Base-by-base conservation (phyloP, 305 asterid genomes). In the Solanum chacoense region DNA sequence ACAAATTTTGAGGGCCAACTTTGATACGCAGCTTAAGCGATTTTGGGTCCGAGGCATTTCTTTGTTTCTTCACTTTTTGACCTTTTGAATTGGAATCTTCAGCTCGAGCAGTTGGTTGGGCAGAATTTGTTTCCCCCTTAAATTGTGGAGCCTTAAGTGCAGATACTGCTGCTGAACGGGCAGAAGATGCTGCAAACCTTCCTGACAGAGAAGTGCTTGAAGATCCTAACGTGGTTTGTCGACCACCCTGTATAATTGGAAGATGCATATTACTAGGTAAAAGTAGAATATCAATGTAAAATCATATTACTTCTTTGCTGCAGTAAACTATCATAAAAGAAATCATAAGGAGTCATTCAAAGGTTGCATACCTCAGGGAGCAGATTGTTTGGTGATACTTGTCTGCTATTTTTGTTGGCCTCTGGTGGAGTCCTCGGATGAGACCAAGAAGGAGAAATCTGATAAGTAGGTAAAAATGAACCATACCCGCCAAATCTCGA, bases 401-500 rank as follows among this genome's bases (percentile, higher is more conserved):
- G 92, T 40, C 89, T 89, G 84, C 90, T 94, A 36, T 89, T 78
- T 90, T 89, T 92, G 90, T 63, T 89, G 88, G 88, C 93, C 90
- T 94, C 96, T 1, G 93, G 90, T 59, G 98, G 93, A 91, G 94
- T 94, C 94, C 87, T 93, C 36, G 95, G 88, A 87, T 92, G 98
- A 79, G 96, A 90, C 94, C 91, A 90, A 79, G 95, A 92, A 74
- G 99, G 99, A 78, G 98, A 94, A 83, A 98, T 94, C 92, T 94
- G 98, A 92, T 95, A 90, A 87, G 98, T 90, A 87, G 99, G 99
- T 88, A 98, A 94, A 93, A 98, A 98, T 24, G 99, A 96, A 91
- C 99, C 99, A 88, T 96, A 98, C 88, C 97, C 98, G 26, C 99
- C 99, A 92, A 91, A 98, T 93, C 97, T 98, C 55, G 99, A 94